Evolutionary conservation across 768 basidiomycete species (phyloP).

Genomic region (Mycena alexandri): DNA sequence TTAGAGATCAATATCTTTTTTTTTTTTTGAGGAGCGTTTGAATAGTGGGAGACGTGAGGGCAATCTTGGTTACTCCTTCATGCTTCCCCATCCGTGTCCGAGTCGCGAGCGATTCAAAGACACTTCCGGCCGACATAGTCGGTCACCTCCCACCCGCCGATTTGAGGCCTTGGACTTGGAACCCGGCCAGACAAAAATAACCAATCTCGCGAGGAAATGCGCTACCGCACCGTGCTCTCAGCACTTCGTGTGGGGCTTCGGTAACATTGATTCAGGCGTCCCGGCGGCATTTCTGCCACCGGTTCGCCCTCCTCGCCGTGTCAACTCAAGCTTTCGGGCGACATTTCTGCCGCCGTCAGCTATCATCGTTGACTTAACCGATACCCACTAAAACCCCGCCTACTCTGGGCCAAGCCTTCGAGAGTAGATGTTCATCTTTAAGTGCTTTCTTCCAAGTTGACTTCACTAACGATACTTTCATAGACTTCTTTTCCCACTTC

Average conservation of each 20-base stretch:
- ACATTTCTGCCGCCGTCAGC: no score
- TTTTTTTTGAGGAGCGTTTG: constrained; percentile 8
- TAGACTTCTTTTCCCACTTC: not conserved
- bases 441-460: not conserved
- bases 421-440: not conserved
- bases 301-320: not conserved
- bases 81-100: not conserved
- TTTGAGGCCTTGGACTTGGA: constrained; percentile 22
- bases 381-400: constrained; percentile 21
- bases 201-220: constrained; percentile 18
- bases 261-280: not conserved
- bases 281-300: not conserved
- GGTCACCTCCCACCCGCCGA: no score
- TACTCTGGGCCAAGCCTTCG: not conserved
- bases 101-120: no score
- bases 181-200: constrained; percentile 22
- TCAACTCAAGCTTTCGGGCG: no score
- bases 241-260: constrained; percentile 15
- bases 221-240: not conserved
- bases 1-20: no score
- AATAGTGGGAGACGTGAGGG: not conserved
- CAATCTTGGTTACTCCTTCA: no score
- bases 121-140: constrained; percentile 7
- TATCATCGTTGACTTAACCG: constrained; percentile 4
- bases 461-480: not conserved